Evolutionary conservation across 345 rosid species (phyloP), one percentile per base, ranked within the genome.

Genomic region (Gossypium anomalum): DNA sequence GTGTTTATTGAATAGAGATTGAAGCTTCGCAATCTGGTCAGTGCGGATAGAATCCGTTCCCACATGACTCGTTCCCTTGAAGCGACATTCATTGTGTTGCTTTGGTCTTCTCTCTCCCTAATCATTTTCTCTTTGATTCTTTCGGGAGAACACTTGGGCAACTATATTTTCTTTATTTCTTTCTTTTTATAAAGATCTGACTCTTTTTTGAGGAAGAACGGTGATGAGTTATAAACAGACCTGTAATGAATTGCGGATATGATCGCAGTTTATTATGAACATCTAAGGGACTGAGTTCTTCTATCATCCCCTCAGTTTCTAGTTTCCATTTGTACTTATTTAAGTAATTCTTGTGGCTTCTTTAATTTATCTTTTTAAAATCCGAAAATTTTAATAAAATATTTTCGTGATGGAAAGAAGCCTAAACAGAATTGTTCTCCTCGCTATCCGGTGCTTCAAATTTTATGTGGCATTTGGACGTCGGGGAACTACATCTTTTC

Each of bases 251-350:
- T 82, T 85, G 98, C 92, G 93, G 83, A 70, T 13, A 88, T 93
- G 97, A 90, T 90, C 94, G 94, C 97, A 84, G 29, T 72, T 53
- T 69, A 77, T 83, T 80, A 73, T 64, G 92, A 91, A 93, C 97
- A 91, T 93, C 97, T 91, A 93, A 93, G 97, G 97, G 94, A 85
- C 97, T 89, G 94, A 87, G 96, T 83, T 87, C 82, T 34, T 15
- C 8, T 6, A 4, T 17, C 3, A 5, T 19, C n/a, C 22, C 57
- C 20, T 53, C 17, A 7, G 17, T 53, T 53, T 19, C 1, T 1
- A 7, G 1, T 1, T 51, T 52, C 15, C 57, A 16, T 16, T 17
- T 53, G 0, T 7, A 53, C 20, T 53, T 52, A 1, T 52, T 52
- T 1, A 53, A 53, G 8, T 55, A 9, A 4, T 9, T 4, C 7